Conservation (phyloP, 75 land plant species). For the Cunninghamia lanceolata region DNA sequence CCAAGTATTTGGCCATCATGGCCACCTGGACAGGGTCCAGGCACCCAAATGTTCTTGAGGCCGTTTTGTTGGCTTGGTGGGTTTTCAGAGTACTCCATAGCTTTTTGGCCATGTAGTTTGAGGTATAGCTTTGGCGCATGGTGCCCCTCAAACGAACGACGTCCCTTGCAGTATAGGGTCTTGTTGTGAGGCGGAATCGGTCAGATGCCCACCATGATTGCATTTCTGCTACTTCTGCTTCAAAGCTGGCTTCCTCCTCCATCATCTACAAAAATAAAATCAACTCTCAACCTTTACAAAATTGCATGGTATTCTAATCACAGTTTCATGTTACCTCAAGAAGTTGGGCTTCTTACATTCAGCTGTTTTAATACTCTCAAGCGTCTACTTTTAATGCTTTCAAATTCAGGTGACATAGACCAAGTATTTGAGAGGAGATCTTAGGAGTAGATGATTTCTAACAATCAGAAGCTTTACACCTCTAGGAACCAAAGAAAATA, state of each 20-base stretch:
- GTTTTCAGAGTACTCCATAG: conserved; percentile 76
- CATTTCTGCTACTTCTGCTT: conserved; percentile 82
- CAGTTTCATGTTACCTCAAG: background rate
- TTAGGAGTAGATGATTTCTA: no score
- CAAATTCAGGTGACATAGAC: background rate
- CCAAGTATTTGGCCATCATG: conserved; percentile 93
- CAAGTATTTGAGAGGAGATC: background rate
- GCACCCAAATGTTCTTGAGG: conserved; percentile 87
- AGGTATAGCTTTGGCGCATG: conserved; percentile 62
- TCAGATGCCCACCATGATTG: conserved; percentile 86
- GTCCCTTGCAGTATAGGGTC: conserved; percentile 79
- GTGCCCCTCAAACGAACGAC: conserved; percentile 75
- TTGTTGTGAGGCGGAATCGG: conserved; percentile 63
- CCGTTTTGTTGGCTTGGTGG: conserved; percentile 76
- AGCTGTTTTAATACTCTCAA: no score
- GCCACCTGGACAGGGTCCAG: conserved; percentile 96
- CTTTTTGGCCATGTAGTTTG: conserved; percentile 80
- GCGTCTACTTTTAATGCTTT: background rate
- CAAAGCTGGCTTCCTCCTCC: conserved; percentile 81
- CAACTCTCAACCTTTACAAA: background rate
- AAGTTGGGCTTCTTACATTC: background rate
- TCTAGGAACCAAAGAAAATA: no score
- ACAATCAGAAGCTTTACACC: no score
- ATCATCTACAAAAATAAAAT: conserved; percentile 25
- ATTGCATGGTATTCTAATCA: background rate